Base-by-base conservation (phyloP, 352 stramenopile species). In the Globisporangium heterothallicum region DNA sequence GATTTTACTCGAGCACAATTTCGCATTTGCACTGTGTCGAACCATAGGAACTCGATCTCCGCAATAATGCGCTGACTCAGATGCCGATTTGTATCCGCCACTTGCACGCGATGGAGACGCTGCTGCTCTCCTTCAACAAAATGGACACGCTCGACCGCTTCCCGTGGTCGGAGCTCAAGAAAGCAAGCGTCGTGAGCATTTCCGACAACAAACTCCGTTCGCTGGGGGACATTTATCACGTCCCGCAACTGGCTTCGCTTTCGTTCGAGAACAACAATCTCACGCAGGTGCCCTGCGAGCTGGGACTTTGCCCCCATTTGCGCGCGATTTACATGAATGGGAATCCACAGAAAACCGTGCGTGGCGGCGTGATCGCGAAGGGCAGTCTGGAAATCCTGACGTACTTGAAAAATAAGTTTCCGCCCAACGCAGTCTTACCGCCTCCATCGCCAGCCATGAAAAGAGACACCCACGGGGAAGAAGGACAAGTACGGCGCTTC, bases 231-330 rank as follows among this genome's bases (percentile, higher is more conserved):
- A 78, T 94, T 26, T 89, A 86, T 57, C 53, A 79, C n/a, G 51
- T 55, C 0, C 77, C 84, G 24, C 43, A 51, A 10, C 66, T 96
- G 16, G 64, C 69, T 25, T 90, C 78, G 34, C 64, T 96, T 18
- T 85, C 78, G 26, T 78, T 94, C 36, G 78, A 92, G 61, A 94
- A 92, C 69, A 96, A 94, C 53, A 91, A 80, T 41, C 60, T 94
- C 25, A 64, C 56, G 6, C 58, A 65, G 12, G 68, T 92, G 1
- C 81, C 78, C 0, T 84, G 60, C 4, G 78, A 89, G 26, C 61
- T 95, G 0, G 83, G 71, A 0, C 60, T 92, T 13, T 90, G 74
- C 35, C 66, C 63, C 1, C 60, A 79, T 16, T 61, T 95, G 30
- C 72, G 73, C 16, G 68, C 78, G 6, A 72, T 96, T 19, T 85